phyloP scores from a whole-genome alignment of 2,329 filamentous ascomycete species.

The Zymoseptoria passerinii region DNA sequence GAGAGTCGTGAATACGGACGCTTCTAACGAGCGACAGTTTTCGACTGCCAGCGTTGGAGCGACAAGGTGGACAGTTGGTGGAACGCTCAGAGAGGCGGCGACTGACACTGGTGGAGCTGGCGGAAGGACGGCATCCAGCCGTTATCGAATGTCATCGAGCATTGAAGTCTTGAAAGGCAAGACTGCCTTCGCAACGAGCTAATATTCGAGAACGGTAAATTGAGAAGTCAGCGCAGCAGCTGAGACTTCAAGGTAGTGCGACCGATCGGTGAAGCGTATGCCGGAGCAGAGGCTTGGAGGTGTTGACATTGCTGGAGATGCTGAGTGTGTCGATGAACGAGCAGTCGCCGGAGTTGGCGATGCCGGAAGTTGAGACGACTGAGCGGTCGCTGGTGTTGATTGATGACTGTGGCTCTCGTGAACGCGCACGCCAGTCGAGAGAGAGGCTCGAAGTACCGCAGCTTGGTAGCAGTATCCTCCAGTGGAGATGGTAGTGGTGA shows the following conservation, averaged over 20 bases:
- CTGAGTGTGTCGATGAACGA: neutral
- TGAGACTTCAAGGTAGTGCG: neutral
- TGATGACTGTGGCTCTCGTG: neutral
- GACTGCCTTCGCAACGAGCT: neutral
- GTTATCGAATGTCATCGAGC: neutral
- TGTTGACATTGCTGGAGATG: neutral
- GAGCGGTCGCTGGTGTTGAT: neutral
- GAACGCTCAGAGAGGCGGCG: too few species aligned
- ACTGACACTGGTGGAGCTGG: neutral
- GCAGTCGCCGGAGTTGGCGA: neutral
- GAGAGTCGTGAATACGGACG: too few species aligned
- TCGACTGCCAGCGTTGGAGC: too few species aligned
- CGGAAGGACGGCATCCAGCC: neutral
- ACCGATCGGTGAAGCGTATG: neutral
- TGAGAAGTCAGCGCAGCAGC: neutral
- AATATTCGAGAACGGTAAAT: neutral
- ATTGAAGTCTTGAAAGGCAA: neutral
- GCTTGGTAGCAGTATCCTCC: neutral
- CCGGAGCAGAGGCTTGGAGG: neutral
- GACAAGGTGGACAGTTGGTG: too few species aligned
- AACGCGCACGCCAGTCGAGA: neutral
- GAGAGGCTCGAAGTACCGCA: neutral
- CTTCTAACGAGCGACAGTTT: too few species aligned
- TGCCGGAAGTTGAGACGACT: neutral
- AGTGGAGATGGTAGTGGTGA: neutral